Percentiles rank a stretch among this genome's conserved stretches.
phyloP scores from a whole-genome alignment of 225 moss, liverwort and hornwort species.

The Ulota crispa region DNA sequence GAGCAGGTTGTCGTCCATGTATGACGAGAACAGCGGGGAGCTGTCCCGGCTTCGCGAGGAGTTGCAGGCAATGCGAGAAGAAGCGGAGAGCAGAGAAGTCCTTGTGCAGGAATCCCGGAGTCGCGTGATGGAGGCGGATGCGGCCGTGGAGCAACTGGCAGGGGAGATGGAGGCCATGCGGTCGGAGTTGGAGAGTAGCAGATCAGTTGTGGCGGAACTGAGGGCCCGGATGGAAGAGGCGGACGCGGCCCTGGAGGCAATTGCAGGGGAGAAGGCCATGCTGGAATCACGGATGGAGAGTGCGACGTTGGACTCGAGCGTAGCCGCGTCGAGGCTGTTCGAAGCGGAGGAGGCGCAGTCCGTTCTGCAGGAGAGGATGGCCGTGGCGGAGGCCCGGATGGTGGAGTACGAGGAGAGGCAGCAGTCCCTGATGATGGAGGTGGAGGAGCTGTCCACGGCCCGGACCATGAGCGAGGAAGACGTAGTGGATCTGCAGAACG shows the following conservation, averaged over 20 bases:
- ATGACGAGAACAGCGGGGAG: conserved; percentile 30
- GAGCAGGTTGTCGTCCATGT: conserved; percentile 23
- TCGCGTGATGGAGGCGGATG: conserved; percentile 16
- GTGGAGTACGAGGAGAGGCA: conserved; percentile 41
- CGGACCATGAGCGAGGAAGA: conserved; percentile 43
- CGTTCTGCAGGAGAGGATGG: conserved; percentile 33
- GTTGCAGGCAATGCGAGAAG: conserved; percentile 21
- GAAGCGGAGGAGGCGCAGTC: conserved; percentile 38
- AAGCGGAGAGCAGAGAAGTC: conserved; percentile 13
- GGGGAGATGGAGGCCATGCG: conserved; percentile 4
- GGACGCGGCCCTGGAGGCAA: conserved; percentile 24
- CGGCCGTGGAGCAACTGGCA: conserved; percentile 25
- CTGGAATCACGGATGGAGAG: conserved; percentile 32
- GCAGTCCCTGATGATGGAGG: conserved; percentile 41
- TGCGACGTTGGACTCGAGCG: conserved; percentile 30
- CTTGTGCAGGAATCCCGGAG: conserved; percentile 30
- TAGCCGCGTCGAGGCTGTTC: conserved; percentile 31
- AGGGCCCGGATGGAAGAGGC: conserved; percentile 16
- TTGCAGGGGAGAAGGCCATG: conserved; percentile 29
- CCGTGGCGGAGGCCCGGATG: conserved; percentile 33
- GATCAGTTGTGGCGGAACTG: conserved; percentile 21
- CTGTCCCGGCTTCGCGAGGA: conserved; percentile 30
- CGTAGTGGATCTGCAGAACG: conserved; percentile 31
- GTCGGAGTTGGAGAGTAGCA: conserved; percentile 20
- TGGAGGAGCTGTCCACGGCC: conserved; percentile 35